Percentiles rank a stretch among this genome's conserved stretches.
These are phyloP conservation scores for Lasiodiplodia hormozganensis DNA, from an alignment of 2,329 filamentous ascomycete species.

Conservation along the genomic window DNA sequence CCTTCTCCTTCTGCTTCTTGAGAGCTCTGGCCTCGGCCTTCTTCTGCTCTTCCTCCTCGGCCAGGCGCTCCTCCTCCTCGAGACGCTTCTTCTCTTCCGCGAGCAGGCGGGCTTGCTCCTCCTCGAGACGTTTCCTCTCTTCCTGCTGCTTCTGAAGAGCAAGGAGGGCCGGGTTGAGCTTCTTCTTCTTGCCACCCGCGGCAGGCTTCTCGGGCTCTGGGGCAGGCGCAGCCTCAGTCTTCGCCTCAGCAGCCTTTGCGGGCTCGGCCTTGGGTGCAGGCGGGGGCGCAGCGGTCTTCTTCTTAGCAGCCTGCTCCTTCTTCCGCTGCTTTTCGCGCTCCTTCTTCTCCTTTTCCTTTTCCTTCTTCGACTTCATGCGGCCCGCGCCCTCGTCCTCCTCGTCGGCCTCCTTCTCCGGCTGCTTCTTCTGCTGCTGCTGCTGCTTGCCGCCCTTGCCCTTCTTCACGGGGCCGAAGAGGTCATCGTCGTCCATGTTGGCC, in stretches of 20 bases:
- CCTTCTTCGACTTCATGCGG: slow-evolving; percentile 88
- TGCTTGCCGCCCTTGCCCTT: slow-evolving; percentile 68
- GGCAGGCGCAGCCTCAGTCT: slow-evolving; percentile 43
- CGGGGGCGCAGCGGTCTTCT: slow-evolving; percentile 63
- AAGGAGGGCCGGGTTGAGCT: slow-evolving; percentile 76
- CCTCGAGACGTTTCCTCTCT: slow-evolving; percentile 69
- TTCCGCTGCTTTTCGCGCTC: slow-evolving; percentile 98
- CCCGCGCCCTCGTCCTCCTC: slow-evolving; percentile 49
- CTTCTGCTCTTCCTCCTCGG: slow-evolving; percentile 71
- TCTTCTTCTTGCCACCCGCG: slow-evolving; percentile 81
- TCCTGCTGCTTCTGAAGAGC: slow-evolving; percentile 84
- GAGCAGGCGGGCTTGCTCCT: slow-evolving; percentile 64
- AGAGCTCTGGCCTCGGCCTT: slow-evolving; percentile 75
- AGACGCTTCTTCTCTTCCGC: slow-evolving; percentile 71
- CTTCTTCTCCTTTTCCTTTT: slow-evolving; percentile 98
- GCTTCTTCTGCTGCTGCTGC: slow-evolving; percentile 42
- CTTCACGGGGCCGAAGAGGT: slow-evolving; percentile 81
- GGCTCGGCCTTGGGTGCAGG: slow-evolving; percentile 52
- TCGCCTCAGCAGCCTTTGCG: slow-evolving; percentile 52
- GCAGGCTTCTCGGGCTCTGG: slow-evolving; percentile 42
- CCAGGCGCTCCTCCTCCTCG: slow-evolving; percentile 69
- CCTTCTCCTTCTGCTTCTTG: slow-evolving; percentile 87
- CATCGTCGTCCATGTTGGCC: slow-evolving; percentile 72
- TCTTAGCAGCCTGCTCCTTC: slow-evolving; percentile 80
- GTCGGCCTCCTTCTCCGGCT: slow-evolving; percentile 30